Percentiles rank a stretch among this genome's conserved stretches.
Evolutionary conservation across 352 stramenopile species (phyloP).

Genomic region (Plasmopara muralis): DNA sequence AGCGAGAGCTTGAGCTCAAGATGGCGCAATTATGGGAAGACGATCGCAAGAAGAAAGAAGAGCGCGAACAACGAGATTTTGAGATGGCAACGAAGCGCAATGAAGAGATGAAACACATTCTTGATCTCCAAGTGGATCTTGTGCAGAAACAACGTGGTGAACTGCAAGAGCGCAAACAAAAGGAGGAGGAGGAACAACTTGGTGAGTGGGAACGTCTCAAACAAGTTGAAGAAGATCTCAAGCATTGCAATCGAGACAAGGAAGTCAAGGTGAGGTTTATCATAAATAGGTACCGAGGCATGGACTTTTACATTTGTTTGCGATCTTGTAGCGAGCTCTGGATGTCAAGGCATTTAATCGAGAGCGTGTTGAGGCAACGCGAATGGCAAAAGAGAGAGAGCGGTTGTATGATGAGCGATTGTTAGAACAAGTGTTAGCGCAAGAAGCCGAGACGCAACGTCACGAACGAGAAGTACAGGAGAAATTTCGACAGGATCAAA

Average conservation of each 20-base stretch:
- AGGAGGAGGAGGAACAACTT: slow-evolving; percentile 48
- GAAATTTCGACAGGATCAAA: slow-evolving; percentile 59
- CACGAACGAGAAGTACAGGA: slow-evolving; percentile 56
- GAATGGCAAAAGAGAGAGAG: slow-evolving; percentile 39
- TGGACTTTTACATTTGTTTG: not conserved
- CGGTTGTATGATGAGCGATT: slow-evolving; percentile 57
- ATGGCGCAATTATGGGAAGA: slow-evolving; percentile 73
- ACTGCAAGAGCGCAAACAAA: slow-evolving; percentile 30
- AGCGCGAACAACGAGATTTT: slow-evolving; percentile 47
- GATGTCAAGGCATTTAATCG: slow-evolving; percentile 74
- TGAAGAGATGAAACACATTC: slow-evolving; percentile 64
- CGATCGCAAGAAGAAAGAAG: slow-evolving; percentile 70
- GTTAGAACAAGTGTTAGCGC: slow-evolving; percentile 45
- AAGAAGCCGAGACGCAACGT: slow-evolving; percentile 54
- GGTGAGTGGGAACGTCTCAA: slow-evolving; percentile 55
- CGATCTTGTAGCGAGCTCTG: slow-evolving; percentile 34
- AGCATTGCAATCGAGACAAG: slow-evolving; percentile 40
- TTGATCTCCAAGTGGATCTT: slow-evolving; percentile 70
- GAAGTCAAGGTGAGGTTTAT: slow-evolving; percentile 36
- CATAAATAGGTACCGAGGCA: not conserved
- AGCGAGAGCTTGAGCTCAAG: slow-evolving; percentile 38
- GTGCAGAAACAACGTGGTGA: slow-evolving; percentile 42
- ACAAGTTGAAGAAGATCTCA: slow-evolving; percentile 56
- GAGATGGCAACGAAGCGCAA: slow-evolving; percentile 45
- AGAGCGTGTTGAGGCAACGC: slow-evolving; percentile 49